These are phyloP conservation scores for Nakazawaea molendinolei DNA, from an alignment of 805 yeast genomes.

Conservation along the genomic window DNA sequence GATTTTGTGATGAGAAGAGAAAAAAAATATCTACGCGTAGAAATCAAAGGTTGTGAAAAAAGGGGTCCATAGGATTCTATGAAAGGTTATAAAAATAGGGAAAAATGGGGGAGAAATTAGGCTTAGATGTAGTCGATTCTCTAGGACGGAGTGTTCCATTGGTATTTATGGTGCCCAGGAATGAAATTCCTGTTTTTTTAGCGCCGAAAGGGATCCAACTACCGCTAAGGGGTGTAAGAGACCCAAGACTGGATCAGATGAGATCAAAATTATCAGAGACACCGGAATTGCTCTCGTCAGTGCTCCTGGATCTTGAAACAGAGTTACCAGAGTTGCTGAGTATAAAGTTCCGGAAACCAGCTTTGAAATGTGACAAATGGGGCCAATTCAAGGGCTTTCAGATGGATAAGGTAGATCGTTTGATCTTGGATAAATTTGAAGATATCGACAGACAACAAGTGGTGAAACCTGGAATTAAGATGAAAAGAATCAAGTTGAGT, in stretches of 20 bases:
- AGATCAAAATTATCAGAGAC: no score
- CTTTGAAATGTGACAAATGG: slow-evolving; percentile 12
- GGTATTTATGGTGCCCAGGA: slow-evolving; percentile 31
- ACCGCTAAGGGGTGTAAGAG: no score
- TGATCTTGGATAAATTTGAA: slow-evolving; percentile 12
- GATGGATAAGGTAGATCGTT: slow-evolving; percentile 12
- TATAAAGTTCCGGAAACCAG: slow-evolving; percentile 30
- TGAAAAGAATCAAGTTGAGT: slow-evolving; percentile 19
- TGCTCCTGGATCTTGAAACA: slow-evolving; percentile 16
- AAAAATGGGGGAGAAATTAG: not conserved
- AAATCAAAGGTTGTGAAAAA: no score
- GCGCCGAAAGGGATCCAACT: slow-evolving; percentile 20
- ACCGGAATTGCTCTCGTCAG: slow-evolving; percentile 13
- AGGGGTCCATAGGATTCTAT: no score
- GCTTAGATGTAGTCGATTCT: no score
- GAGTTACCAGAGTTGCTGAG: slow-evolving; percentile 16
- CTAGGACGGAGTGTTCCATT: slow-evolving; percentile 27
- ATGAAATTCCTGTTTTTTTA: slow-evolving; percentile 23
- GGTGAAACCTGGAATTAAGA: slow-evolving; percentile 22
- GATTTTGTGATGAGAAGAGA: not conserved
- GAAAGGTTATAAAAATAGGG: not conserved
- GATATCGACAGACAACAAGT: slow-evolving; percentile 16
- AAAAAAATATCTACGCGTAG: no score
- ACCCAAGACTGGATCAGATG: no score
- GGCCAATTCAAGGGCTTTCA: not conserved